Conservation (phyloP, 164 flowering plant species). For the Liriodendron chinense region DNA sequence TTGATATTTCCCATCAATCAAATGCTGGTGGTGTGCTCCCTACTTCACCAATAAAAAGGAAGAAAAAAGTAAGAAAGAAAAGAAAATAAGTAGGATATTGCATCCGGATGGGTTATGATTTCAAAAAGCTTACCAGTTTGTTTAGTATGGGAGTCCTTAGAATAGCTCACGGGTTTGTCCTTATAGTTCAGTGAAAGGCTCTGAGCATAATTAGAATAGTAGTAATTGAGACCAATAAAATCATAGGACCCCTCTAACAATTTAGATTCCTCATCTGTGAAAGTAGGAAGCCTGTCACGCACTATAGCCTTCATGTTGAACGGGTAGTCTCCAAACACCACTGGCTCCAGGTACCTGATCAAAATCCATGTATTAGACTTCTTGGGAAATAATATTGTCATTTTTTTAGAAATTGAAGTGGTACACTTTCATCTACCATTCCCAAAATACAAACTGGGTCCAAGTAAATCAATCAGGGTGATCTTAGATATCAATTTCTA, state of each 20-base stretch:
- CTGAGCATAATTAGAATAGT: background rate
- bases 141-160: background rate
- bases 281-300: background rate
- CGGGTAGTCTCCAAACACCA: slow-evolving; percentile 1
- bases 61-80: no score
- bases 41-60: no score
- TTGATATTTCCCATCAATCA: no score
- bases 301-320: background rate
- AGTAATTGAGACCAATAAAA: slow-evolving; percentile 9
- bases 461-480: no score
- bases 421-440: no score
- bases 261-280: background rate
- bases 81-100: no score
- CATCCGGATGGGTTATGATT: no score
- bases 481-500: no score
- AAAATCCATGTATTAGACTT: background rate
- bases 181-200: background rate
- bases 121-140: background rate
- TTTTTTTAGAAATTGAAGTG: no score
- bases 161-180: background rate
- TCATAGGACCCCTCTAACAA: background rate
- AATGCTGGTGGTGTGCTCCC: no score
- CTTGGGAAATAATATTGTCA: no score
- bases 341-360: slow-evolving; percentile 9
- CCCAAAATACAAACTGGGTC: no score